phyloP scores from a whole-genome alignment of 352 stramenopile genomes.

The Pythium coloratum region DNA sequence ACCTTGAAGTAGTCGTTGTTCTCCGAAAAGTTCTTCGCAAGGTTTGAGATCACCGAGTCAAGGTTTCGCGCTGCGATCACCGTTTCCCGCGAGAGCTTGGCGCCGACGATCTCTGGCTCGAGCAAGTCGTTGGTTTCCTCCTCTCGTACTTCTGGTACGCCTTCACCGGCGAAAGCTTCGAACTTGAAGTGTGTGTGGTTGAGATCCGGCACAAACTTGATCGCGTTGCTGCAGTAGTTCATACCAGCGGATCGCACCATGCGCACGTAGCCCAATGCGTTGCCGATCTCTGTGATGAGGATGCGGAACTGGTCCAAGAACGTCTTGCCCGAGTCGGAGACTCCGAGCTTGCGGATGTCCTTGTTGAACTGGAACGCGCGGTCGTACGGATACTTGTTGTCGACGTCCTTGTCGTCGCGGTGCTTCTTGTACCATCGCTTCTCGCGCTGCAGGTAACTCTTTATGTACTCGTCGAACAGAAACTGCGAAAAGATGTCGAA shows the following conservation, averaged over 20 bases:
- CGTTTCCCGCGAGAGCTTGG: constrained; percentile 78
- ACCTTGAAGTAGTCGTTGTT: constrained; percentile 95
- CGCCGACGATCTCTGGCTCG: constrained; percentile 47
- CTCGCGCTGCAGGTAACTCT: constrained; percentile 92
- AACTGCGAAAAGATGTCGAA: constrained; percentile 92
- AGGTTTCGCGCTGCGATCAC: constrained; percentile 84
- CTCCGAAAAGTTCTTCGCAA: constrained; percentile 90
- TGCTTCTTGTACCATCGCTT: constrained; percentile 94
- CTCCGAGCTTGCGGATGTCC: constrained; percentile 84
- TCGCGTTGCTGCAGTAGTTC: constrained; percentile 92
- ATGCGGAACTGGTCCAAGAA: constrained; percentile 91
- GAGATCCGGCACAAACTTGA: constrained; percentile 91
- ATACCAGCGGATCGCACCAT: constrained; percentile 93
- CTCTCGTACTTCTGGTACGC: constrained; percentile 55
- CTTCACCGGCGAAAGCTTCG: constrained; percentile 65
- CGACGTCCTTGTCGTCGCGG: constrained; percentile 82
- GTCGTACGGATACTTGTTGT: constrained; percentile 93
- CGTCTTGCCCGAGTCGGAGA: constrained; percentile 84
- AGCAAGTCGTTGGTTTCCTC: constrained; percentile 52
- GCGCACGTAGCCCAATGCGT: constrained; percentile 92
- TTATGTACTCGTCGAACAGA: constrained; percentile 94
- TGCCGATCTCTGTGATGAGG: constrained; percentile 92
- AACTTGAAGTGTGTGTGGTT: constrained; percentile 88
- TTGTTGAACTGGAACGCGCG: constrained; percentile 93
- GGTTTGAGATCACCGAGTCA: constrained; percentile 82